Base-by-base conservation (phyloP, 2,329 filamentous ascomycete species). In the Paraphoma chrysanthemicola region DNA sequence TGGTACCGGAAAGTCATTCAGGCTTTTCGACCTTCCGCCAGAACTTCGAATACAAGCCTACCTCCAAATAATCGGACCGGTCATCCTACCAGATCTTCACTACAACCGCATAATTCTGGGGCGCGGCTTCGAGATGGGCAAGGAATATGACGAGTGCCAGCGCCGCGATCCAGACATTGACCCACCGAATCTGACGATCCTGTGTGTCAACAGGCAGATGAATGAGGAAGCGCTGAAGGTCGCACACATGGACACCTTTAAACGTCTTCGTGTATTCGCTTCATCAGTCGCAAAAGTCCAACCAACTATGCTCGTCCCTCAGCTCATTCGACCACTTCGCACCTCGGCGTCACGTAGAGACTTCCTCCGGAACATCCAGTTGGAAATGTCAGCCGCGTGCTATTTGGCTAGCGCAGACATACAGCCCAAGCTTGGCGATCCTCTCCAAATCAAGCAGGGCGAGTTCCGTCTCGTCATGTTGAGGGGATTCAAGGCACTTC, bases 31-130 rank as follows among this genome's bases (percentile, higher is more conserved):
- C 4, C 51, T 68, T 4, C 65, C 63, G 9, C 12, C 30, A 0
- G 65, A 68, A 44, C 7, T 66, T 33, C 56, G 63, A 6, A 43
- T 59, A 6, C 17, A 41, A 10, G 38, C 67, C 2, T 68, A 65
- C 30, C n/a, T 59, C 2, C 55, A 60, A 1, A 44, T 44, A 8
- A 45, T 68, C 30, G 63, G 63, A 4, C 42, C 51, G 7, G 48
- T 66, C 31, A 23, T 60, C 2, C 48, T 63, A 1, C 62, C 62
- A 5, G 51, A 60, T 18, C 17, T 16, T 4, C 6, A 28, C 17
- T 29, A 8, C n/a, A 4, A 48, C 4, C 30, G 23, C 9, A 43
- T 59, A 36, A 33, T 48, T 6, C n/a, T 66, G 6, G 60, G 63
- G 11, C 17, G 14, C 8, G 63, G 60, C 2, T 23, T 36, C n/a